These are phyloP conservation scores for Aschersonia sp. DNA, from an alignment of 2,329 filamentous ascomycete genomes.

Conservation along the genomic window DNA sequence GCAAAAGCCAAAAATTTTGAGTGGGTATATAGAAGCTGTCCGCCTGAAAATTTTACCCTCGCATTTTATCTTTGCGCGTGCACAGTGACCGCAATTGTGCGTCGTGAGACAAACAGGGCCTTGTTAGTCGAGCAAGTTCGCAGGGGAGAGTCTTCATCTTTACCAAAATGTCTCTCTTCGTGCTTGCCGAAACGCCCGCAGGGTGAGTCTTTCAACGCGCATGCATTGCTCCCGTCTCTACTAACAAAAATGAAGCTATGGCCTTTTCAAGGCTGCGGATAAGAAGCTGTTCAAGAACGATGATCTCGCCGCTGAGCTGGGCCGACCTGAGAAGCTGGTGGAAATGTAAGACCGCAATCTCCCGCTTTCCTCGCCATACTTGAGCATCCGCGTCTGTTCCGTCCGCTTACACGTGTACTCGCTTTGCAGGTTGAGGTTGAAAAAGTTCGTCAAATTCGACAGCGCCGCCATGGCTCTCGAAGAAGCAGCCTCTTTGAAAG, in stretches of 20 bases:
- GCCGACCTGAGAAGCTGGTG: slow-evolving; percentile 70
- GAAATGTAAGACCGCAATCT: slow-evolving; percentile 50
- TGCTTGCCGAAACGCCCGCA: slow-evolving; percentile 86
- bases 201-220: slow-evolving; percentile 31
- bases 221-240: neutral
- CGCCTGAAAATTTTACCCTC: slow-evolving; percentile 25
- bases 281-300: slow-evolving; percentile 93
- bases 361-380: neutral
- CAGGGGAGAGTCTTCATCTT: slow-evolving; percentile 14
- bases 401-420: slow-evolving; percentile 1
- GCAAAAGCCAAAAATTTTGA: neutral
- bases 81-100: slow-evolving; percentile 21
- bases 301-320: slow-evolving; percentile 59
- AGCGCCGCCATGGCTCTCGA: slow-evolving; percentile 81
- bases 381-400: neutral
- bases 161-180: slow-evolving; percentile 68
- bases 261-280: slow-evolving; percentile 95
- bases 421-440: slow-evolving; percentile 66
- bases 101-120: slow-evolving; percentile 19
- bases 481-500: slow-evolving; percentile 76
- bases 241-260: slow-evolving; percentile 54
- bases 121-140: slow-evolving; percentile 16
- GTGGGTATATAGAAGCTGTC: slow-evolving; percentile 4
- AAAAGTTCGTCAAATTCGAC: slow-evolving; percentile 95
- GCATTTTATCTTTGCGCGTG: slow-evolving; percentile 16